A percentile compares a stretch with the other conserved stretches of the same genome.
Conservation (phyloP, 805 yeast species). For the Zygotorulaspora chibaensis region DNA sequence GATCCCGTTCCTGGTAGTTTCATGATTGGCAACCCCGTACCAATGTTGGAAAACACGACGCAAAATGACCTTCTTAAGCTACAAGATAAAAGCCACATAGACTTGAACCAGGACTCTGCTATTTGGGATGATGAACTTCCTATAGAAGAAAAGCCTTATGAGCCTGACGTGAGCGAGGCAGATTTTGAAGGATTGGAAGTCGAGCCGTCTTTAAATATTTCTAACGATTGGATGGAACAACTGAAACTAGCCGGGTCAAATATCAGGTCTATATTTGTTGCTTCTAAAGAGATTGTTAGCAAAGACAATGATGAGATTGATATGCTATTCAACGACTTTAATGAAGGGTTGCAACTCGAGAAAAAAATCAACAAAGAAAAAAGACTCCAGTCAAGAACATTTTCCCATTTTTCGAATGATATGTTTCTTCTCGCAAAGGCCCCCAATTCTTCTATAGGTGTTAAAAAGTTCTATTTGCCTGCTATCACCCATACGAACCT, state of each 20-base stretch:
- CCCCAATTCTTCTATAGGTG: constrained; percentile 8
- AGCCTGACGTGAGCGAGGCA: constrained; percentile 52
- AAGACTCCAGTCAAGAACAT: constrained; percentile 22
- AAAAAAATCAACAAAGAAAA: constrained; percentile 31
- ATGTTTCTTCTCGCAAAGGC: constrained; percentile 18
- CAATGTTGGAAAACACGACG: constrained; percentile 1
- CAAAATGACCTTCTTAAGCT: constrained; percentile 9
- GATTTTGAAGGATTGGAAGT: constrained; percentile 45
- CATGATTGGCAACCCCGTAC: not conserved
- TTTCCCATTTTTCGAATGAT: constrained; percentile 23
- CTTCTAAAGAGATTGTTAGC: constrained; percentile 5
- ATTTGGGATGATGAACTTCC: constrained; percentile 27
- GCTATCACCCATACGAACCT: constrained; percentile 10
- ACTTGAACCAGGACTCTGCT: constrained; percentile 12
- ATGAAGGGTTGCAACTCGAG: constrained; percentile 30
- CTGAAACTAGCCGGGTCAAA: constrained; percentile 45
- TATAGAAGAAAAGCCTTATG: constrained; percentile 62
- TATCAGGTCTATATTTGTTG: constrained; percentile 34
- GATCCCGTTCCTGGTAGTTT: constrained; percentile 7
- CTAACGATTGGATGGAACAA: constrained; percentile 64
- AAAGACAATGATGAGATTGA: constrained; percentile 10
- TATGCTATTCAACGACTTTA: constrained; percentile 41
- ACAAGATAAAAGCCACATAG: constrained; percentile 6
- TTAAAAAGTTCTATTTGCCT: constrained; percentile 6
- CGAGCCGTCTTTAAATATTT: constrained; percentile 44